A percentile compares a stretch with the other conserved stretches of the same genome.
phyloP scores from a whole-genome alignment of 345 rosid genomes.

The Arabidopsis arenosa region DNA sequence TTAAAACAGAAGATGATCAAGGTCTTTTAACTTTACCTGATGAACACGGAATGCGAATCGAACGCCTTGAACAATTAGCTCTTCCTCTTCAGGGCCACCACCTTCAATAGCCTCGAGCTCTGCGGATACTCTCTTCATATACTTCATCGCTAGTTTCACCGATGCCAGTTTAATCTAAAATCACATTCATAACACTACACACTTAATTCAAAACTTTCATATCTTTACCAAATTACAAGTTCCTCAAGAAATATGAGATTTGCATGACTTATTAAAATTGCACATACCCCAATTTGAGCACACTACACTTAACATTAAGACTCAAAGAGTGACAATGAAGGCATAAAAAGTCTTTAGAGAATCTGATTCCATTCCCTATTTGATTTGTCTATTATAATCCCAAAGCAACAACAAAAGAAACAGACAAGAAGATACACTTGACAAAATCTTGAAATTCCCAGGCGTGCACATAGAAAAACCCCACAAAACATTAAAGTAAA shows the following conservation, averaged over 20 bases:
- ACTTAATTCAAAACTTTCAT: background rate
- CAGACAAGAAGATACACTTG: conserved; percentile 49
- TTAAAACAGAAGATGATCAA: background rate
- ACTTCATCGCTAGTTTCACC: conserved; percentile 93
- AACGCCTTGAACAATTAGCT: conserved; percentile 90
- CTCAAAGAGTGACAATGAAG: background rate
- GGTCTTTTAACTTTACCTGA: conserved; percentile 61
- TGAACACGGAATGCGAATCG: conserved; percentile 97
- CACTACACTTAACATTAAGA: background rate
- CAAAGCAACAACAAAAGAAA: conserved; percentile 42
- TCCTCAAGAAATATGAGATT: background rate
- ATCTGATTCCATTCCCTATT: conserved; percentile 31
- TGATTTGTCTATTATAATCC: conserved; percentile 27
- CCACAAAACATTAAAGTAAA: conserved; percentile 39
- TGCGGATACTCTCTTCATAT: conserved; percentile 94
- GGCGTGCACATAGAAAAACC: conserved; percentile 56
- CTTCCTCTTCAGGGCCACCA: conserved; percentile 84
- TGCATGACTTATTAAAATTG: background rate
- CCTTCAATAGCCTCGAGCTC: conserved; percentile 73
- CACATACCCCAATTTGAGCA: background rate
- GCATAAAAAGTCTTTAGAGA: conserved; percentile 11
- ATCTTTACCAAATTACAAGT: background rate
- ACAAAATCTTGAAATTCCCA: conserved; percentile 53
- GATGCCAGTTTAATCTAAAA: conserved; percentile 86
- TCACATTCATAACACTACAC: conserved; percentile 12